These are phyloP conservation scores for Agaricus sinodeliciosus DNA, from an alignment of 768 basidiomycete species.

Conservation along the genomic window DNA sequence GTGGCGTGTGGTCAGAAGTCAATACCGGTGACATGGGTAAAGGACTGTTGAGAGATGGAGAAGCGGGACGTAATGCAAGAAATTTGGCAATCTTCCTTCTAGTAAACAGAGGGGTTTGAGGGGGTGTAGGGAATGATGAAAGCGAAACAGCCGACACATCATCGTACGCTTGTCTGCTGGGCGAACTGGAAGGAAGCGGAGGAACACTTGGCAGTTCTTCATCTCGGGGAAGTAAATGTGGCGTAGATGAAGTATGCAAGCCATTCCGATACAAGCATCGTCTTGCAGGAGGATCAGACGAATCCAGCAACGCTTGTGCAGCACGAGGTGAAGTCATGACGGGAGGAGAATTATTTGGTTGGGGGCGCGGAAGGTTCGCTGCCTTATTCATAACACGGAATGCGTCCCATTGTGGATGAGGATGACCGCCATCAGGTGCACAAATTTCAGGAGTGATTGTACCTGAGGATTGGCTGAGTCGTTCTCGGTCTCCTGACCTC, in stretches of 20 bases:
- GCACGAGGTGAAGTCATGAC: neutral
- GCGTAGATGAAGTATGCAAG: constrained; percentile 6
- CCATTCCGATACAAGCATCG: constrained; percentile 1
- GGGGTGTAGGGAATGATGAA: constrained; percentile 36
- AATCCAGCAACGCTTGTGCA: neutral
- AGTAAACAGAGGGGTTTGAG: constrained; percentile 29
- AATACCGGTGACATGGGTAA: constrained; percentile 26
- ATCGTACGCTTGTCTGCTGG: constrained; percentile 1
- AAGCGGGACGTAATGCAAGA: constrained; percentile 25
- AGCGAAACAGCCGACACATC: constrained; percentile 15
- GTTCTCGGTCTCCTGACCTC: neutral
- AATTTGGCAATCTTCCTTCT: constrained; percentile 33
- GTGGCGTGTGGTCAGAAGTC: constrained; percentile 37
- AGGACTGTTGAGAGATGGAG: constrained; percentile 14
- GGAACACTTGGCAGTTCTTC: constrained; percentile 4
- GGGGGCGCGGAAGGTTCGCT: constrained; percentile 1
- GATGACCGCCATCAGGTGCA: neutral
- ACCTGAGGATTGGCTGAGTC: neutral
- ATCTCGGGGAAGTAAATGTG: constrained; percentile 11
- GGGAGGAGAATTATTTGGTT: neutral
- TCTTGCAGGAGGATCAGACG: neutral
- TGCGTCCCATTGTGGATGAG: neutral
- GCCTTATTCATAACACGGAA: neutral
- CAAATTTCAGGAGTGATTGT: neutral
- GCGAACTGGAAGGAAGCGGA: neutral